Evolutionary conservation across 495 filamentous ascomycete species (phyloP).

Genomic region (Penicillium chermesinum): DNA sequence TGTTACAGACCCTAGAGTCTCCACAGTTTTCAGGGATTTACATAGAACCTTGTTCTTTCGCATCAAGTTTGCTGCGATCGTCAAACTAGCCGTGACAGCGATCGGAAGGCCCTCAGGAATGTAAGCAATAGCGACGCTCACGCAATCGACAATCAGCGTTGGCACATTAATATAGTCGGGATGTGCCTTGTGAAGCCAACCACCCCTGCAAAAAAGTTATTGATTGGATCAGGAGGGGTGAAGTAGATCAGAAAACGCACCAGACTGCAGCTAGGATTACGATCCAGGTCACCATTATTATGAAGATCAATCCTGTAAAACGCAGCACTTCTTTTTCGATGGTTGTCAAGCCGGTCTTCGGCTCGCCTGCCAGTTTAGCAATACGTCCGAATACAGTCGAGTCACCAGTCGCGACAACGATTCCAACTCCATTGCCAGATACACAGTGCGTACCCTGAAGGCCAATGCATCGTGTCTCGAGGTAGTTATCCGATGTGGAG

Average conservation of each 20-base stretch:
- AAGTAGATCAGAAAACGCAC: constrained; percentile 24
- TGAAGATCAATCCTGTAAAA: constrained; percentile 58
- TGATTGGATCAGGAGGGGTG: not conserved
- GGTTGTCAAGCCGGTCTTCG: constrained; percentile 52
- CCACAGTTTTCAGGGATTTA: constrained; percentile 63
- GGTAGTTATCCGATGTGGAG: constrained; percentile 60
- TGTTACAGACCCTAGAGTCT: constrained; percentile 62
- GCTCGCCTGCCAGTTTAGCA: constrained; percentile 56
- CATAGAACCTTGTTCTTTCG: constrained; percentile 57
- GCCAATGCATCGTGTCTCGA: constrained; percentile 66
- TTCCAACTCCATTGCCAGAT: constrained; percentile 51
- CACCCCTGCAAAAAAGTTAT: constrained; percentile 38
- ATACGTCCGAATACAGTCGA: constrained; percentile 60
- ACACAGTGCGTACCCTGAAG: constrained; percentile 63
- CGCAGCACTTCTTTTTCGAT: constrained; percentile 60
- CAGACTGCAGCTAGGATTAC: constrained; percentile 55
- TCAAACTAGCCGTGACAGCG: constrained; percentile 51
- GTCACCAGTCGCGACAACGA: constrained; percentile 56
- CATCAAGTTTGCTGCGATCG: constrained; percentile 58
- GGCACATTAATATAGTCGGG: constrained; percentile 61
- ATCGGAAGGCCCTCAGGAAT: constrained; percentile 67
- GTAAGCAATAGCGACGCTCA: constrained; percentile 62
- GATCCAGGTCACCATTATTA: constrained; percentile 48
- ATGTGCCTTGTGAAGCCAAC: constrained; percentile 53
- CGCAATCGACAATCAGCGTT: constrained; percentile 56